Conservation (phyloP, 371 early-diverging fungal species). For the Rhizopus arrhizus region DNA sequence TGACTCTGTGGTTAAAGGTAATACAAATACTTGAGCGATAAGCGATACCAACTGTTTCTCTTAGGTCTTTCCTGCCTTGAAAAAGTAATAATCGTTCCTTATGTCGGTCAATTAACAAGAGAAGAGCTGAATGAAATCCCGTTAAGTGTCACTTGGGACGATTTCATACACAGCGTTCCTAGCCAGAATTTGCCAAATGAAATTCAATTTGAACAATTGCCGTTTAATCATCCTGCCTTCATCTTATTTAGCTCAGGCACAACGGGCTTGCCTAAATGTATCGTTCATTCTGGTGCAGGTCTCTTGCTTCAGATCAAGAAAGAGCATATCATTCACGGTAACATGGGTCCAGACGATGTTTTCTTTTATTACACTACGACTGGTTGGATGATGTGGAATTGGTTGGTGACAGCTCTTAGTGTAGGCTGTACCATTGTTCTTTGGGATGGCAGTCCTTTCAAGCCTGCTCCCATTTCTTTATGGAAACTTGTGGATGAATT, state of each 20-base stretch:
- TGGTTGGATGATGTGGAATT: constrained; percentile 99
- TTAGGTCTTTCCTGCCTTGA: constrained; percentile 57
- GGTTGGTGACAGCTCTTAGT: constrained; percentile 84
- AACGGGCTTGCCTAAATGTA: constrained; percentile 97
- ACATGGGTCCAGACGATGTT: constrained; percentile 74
- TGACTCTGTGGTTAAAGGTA: constrained; percentile 66
- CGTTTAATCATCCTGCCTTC: constrained; percentile 93
- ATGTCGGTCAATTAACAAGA: constrained; percentile 44
- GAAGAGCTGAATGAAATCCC: constrained; percentile 27
- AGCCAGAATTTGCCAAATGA: constrained; percentile 30
- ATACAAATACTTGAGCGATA: not conserved
- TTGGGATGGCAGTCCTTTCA: constrained; percentile 96
- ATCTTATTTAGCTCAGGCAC: constrained; percentile 98
- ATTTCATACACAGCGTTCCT: constrained; percentile 48
- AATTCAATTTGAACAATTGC: constrained; percentile 78
- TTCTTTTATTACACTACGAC: constrained; percentile 95
- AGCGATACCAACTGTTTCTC: not conserved
- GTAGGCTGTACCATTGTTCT: constrained; percentile 83
- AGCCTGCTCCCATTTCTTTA: constrained; percentile 73
- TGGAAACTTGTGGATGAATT: constrained; percentile 82
- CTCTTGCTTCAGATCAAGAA: constrained; percentile 90
- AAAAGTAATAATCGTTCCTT: constrained; percentile 79
- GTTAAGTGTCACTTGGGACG: constrained; percentile 50
- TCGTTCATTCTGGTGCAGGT: constrained; percentile 95
- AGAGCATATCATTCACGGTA: constrained; percentile 90